Evolutionary conservation across 2,329 filamentous ascomycete species (phyloP).

Genomic region (Zymoseptoria passerinii): DNA sequence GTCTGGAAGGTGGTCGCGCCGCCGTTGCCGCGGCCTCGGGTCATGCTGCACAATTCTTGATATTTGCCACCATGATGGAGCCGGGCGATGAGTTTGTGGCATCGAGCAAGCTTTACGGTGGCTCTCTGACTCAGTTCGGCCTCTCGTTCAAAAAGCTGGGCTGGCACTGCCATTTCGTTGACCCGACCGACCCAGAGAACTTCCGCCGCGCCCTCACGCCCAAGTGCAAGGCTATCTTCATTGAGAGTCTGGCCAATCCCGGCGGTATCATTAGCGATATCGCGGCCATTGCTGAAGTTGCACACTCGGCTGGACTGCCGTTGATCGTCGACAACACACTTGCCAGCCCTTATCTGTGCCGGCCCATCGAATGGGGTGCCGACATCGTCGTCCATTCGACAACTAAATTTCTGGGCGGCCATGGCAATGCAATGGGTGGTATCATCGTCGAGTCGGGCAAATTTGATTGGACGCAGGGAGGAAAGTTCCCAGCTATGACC

Average conservation of each 20-base stretch:
- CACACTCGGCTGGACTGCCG: slow-evolving; percentile 10
- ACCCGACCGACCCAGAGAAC: slow-evolving; percentile 11
- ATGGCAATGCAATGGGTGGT: slow-evolving; percentile 14
- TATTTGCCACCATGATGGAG: slow-evolving; percentile 10
- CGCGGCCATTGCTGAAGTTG: slow-evolving; percentile 9
- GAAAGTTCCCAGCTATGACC: slow-evolving; percentile 10
- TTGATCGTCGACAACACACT: slow-evolving; percentile 14
- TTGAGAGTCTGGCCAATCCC: slow-evolving; percentile 13
- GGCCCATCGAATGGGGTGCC: slow-evolving; percentile 12
- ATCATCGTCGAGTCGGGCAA: slow-evolving; percentile 12
- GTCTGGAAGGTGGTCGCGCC: slow-evolving; percentile 11
- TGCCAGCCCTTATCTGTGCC: slow-evolving; percentile 12
- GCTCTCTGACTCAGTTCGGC: slow-evolving; percentile 12
- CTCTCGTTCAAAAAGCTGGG: slow-evolving; percentile 14
- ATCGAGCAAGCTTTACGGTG: slow-evolving; percentile 12
- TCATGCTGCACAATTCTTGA: slow-evolving; percentile 12
- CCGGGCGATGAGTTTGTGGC: slow-evolving; percentile 13
- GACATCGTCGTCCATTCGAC: slow-evolving; percentile 12
- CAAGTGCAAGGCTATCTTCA: slow-evolving; percentile 13
- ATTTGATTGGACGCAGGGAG: slow-evolving; percentile 11
- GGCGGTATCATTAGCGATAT: slow-evolving; percentile 9
- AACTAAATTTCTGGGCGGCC: slow-evolving; percentile 13
- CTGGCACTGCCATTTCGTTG: slow-evolving; percentile 12
- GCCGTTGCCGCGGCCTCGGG: slow-evolving; percentile 12
- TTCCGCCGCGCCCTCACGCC: slow-evolving; percentile 11